Conservation (phyloP, 1,139 yeast genomes). For the Arxiozyma telluris region DNA sequence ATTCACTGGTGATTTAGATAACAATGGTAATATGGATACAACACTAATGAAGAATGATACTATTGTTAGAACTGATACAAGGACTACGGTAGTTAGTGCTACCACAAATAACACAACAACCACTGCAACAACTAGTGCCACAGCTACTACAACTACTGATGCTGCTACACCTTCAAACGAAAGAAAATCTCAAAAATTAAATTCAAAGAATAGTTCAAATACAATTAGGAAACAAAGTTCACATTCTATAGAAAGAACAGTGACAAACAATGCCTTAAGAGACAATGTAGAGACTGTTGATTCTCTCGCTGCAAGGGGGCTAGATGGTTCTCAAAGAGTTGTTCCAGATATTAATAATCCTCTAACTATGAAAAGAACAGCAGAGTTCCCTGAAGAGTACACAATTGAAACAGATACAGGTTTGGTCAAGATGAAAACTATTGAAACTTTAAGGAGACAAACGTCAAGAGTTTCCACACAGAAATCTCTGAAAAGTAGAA, state of each 20-base stretch:
- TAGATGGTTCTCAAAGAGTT: conserved; percentile 14
- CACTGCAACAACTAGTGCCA: neutral
- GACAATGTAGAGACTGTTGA: conserved; percentile 24
- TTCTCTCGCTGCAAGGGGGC: conserved; percentile 18
- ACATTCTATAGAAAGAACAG: conserved; percentile 17
- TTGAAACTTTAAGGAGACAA: conserved; percentile 18
- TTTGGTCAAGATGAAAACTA: conserved; percentile 38
- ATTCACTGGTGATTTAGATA: conserved; percentile 13
- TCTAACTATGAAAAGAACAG: conserved; percentile 9
- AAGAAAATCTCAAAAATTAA: conserved; percentile 3
- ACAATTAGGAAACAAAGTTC: conserved; percentile 15
- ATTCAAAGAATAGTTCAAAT: conserved; percentile 13
- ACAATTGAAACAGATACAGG: conserved; percentile 72
- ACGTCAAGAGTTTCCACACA: conserved; percentile 11
- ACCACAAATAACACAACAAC: neutral
- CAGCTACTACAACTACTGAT: neutral
- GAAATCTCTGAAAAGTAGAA: conserved; percentile 6
- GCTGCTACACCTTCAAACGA: neutral
- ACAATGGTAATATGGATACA: neutral
- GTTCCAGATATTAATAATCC: conserved; percentile 25
- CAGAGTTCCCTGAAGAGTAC: conserved; percentile 69
- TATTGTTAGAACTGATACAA: neutral
- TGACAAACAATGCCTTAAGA: conserved; percentile 17
- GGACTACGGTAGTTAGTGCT: neutral
- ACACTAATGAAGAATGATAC: conserved; percentile 6